Evolutionary conservation across 176 grass and related monocot genomes (phyloP), one percentile per base, ranked within the genome.

Genomic region (Musa acuminata): DNA sequence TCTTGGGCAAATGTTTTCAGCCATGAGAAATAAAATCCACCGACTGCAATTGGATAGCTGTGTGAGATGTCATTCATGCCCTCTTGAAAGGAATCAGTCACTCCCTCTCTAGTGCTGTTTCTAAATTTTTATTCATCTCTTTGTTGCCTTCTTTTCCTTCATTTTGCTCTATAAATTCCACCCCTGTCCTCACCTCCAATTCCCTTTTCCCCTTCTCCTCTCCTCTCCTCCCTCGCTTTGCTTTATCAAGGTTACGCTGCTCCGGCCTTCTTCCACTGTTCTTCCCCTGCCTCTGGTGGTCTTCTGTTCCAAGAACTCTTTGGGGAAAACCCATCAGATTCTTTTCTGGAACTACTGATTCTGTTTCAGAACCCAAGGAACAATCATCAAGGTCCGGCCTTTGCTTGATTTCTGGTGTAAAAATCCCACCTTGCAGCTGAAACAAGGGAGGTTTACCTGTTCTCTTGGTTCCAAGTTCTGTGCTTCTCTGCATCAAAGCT

Each of bases 151-250:
- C 77, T 52, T 49, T 25, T 22, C 63, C 51, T 43, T 20, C 8
- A 22, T 78, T 71, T 62, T 64, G 77, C 24, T 51, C 88, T 96
- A 96, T 96, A 96, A 88, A 90, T 91, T 49, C 75, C 79, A 75
- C 17, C 68, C 79, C 78, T 81, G 64, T 84, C 77, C 81, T 65
- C 14, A 71, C 43, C 64, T 21, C 72, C 69, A 96, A 86, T 81
- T 83, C 92, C 83, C 92, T 96, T 91, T 80, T 81, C 92, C 81
- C 78, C 82, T 79, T 64, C 54, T 63, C 13, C 67, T 62, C 59
- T 84, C 60, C 71, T 62, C 59, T 86, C 60, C 86, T 69, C 73
- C 64, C 20, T 22, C 58, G 23, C 53, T 11, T 69, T 25, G 12
- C 26, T 79, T 20, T 12, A 1, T 19, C 7, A 14, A 17, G 51